Percentiles rank a stretch among this genome's conserved stretches.
phyloP scores from a whole-genome alignment of 148 eudicot species.

The Camellia granthamiana region DNA sequence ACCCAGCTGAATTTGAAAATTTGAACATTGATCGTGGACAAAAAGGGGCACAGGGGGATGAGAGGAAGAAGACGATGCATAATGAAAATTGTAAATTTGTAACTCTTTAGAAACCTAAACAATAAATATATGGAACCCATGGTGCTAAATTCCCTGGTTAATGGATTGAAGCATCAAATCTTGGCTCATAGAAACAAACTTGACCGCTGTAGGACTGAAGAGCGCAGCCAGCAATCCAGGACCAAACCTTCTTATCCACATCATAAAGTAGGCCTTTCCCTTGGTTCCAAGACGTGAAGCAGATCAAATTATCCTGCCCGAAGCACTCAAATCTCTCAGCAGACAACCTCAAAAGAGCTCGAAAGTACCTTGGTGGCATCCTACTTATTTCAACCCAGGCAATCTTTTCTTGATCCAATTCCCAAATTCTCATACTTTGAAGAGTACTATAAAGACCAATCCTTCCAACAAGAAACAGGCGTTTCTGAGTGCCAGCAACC shows the following conservation, averaged over 20 bases:
- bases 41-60: no score
- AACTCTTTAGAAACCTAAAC: not conserved
- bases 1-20: constrained; percentile 3
- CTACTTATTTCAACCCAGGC: constrained; percentile 85
- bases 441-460: constrained; percentile 88
- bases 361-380: constrained; percentile 87
- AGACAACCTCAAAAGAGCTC: constrained; percentile 80
- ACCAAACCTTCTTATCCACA: constrained; percentile 91
- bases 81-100: not conserved
- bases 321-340: constrained; percentile 98
- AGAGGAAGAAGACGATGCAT: not conserved
- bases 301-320: constrained; percentile 88
- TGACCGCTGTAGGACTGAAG: constrained; percentile 89
- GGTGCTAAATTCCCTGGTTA: constrained; percentile 23
- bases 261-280: constrained; percentile 92
- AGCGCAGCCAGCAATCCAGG: constrained; percentile 98
- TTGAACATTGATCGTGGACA: not conserved
- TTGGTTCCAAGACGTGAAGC: constrained; percentile 98
- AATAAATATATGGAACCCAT: not conserved
- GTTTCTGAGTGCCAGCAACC: constrained; percentile 82
- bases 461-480: constrained; percentile 88
- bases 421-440: constrained; percentile 98
- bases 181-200: constrained; percentile 96
- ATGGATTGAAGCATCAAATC: constrained; percentile 82
- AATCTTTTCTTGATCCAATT: constrained; percentile 74